Conservation (phyloP, 352 stramenopile genomes). For the Globisporangium cederbergense region DNA sequence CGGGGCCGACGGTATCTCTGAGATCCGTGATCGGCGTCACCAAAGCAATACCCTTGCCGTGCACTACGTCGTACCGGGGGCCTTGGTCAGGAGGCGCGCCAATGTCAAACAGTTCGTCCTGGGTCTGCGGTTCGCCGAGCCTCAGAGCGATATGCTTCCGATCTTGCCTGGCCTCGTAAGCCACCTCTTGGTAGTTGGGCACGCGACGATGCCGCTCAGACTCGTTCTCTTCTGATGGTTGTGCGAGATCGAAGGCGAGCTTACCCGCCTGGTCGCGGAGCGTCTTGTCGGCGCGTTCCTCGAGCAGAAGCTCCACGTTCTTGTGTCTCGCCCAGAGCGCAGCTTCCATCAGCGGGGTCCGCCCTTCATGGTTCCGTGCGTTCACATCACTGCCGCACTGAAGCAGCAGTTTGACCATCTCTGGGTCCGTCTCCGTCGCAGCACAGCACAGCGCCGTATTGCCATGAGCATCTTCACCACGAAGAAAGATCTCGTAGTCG, state of each 20-base stretch:
- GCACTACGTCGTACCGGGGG: not conserved
- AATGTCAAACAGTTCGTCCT: conserved; percentile 1
- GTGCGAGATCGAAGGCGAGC: conserved; percentile 1
- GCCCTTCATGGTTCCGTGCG: not conserved
- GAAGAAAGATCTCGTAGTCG: conserved; percentile 3
- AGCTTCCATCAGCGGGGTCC: conserved; percentile 3
- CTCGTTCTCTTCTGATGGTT: not conserved
- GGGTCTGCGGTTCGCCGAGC: not conserved
- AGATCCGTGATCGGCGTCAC: not conserved
- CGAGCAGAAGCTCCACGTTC: not conserved
- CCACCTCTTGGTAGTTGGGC: not conserved
- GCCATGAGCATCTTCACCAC: not conserved
- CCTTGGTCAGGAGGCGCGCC: not conserved
- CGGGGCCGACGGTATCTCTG: not conserved
- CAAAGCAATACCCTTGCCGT: not conserved
- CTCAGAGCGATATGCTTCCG: not conserved
- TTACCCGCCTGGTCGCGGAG: not conserved
- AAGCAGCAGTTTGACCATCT: not conserved
- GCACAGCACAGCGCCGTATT: not conserved
- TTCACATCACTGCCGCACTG: not conserved
- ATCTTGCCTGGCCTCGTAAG: not conserved
- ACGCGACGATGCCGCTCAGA: not conserved
- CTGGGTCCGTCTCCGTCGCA: not conserved
- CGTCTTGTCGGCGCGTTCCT: not conserved
- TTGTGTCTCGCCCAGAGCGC: not conserved